Evolutionary conservation across 208 protist species (phyloP).

Genomic region (Porcisia deanei): DNA sequence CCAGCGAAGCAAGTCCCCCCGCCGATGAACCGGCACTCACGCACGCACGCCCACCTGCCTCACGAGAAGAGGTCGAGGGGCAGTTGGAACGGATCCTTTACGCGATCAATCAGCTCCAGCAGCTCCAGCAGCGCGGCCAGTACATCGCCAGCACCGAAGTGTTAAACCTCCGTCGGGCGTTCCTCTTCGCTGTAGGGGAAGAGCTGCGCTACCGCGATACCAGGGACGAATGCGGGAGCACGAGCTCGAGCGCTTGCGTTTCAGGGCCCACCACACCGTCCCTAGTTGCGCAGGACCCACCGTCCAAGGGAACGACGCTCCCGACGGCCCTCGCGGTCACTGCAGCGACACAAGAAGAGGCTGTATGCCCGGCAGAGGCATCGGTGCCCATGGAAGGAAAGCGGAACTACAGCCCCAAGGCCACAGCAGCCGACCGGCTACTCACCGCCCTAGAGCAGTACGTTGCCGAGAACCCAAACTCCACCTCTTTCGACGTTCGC

Average conservation of each 20-base stretch:
- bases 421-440: slow-evolving; percentile 30
- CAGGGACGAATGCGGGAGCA: slow-evolving; percentile 5
- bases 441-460: slow-evolving; percentile 56
- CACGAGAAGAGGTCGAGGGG: slow-evolving; percentile 51
- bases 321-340: not conserved
- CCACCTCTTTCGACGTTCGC: slow-evolving; percentile 29
- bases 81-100: slow-evolving; percentile 58
- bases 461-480: slow-evolving; percentile 28
- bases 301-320: not conserved
- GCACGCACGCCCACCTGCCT: slow-evolving; percentile 22
- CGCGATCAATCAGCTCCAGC: slow-evolving; percentile 45
- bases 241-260: not conserved
- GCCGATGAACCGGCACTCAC: slow-evolving; percentile 14
- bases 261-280: slow-evolving; percentile 7
- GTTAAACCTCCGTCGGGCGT: slow-evolving; percentile 52
- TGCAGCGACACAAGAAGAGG: not conserved
- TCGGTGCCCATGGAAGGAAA: not conserved
- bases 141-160: slow-evolving; percentile 61
- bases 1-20: slow-evolving; percentile 6
- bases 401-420: slow-evolving; percentile 33
- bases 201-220: slow-evolving; percentile 26
- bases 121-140: slow-evolving; percentile 33
- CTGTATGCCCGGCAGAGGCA: not conserved
- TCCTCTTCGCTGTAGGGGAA: slow-evolving; percentile 48
- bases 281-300: not conserved